Percentiles rank a stretch among this genome's conserved stretches.
Evolutionary conservation across 805 yeast species (phyloP).

Genomic region (Candida argentea): DNA sequence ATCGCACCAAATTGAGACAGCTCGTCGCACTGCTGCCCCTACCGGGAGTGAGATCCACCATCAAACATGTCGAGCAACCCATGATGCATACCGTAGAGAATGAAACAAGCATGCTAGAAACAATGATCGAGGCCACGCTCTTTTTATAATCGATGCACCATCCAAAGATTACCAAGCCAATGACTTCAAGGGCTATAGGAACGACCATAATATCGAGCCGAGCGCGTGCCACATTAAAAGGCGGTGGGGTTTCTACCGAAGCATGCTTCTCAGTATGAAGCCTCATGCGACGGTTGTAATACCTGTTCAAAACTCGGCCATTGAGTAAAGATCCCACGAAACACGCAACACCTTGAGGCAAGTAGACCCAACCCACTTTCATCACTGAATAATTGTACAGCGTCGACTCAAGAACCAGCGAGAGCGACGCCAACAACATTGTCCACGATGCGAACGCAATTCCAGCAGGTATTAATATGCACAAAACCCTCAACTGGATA

Average conservation of each 20-base stretch:
- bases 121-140: conserved; percentile 44
- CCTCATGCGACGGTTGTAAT: conserved; percentile 27
- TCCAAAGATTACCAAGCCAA: conserved; percentile 48
- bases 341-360: conserved; percentile 66
- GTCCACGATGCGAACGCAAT: conserved; percentile 64
- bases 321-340: conserved; percentile 46
- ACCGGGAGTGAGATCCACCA: conserved; percentile 69
- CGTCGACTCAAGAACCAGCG: conserved; percentile 39
- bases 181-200: conserved; percentile 32
- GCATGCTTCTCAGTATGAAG: conserved; percentile 15
- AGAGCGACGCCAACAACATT: conserved; percentile 53
- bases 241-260: conserved; percentile 4
- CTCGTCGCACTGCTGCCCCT: conserved; percentile 69
- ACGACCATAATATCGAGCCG: conserved; percentile 36
- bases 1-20: conserved; percentile 60
- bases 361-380: conserved; percentile 59
- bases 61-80: conserved; percentile 49
- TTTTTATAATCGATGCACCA: conserved; percentile 54
- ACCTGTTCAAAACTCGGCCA: conserved; percentile 48
- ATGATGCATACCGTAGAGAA: conserved; percentile 48
- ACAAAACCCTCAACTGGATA: conserved; percentile 31
- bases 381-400: conserved; percentile 43
- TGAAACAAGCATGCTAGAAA: conserved; percentile 49
- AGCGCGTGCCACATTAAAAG: conserved; percentile 45
- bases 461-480: conserved; percentile 47